Conservation (phyloP, 805 yeast genomes). For the Tetrapisispora fleetii region DNA sequence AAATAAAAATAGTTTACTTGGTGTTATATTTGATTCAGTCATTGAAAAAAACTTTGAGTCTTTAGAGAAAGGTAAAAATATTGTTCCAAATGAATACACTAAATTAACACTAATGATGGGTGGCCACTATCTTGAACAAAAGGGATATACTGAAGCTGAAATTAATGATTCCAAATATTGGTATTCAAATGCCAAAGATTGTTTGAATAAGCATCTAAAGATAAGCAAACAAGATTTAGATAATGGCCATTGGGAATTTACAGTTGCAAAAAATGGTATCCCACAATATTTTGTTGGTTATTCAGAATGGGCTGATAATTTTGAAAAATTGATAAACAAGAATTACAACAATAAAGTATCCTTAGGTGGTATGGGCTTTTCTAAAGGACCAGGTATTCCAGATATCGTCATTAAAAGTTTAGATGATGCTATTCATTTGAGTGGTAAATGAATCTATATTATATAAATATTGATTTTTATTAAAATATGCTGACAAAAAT, state of each 20-base stretch:
- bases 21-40: conserved; percentile 86
- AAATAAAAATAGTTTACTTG: conserved; percentile 54
- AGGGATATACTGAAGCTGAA: conserved; percentile 8
- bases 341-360: conserved; percentile 37
- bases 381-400: conserved; percentile 81
- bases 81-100: conserved; percentile 35
- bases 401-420: conserved; percentile 66
- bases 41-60: conserved; percentile 48
- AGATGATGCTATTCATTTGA: conserved; percentile 37
- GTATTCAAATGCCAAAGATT: conserved; percentile 28
- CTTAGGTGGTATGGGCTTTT: conserved; percentile 72
- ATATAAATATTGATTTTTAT: neutral
- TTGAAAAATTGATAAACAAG: conserved; percentile 26
- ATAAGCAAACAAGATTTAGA: conserved; percentile 25
- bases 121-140: conserved; percentile 41
- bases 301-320: conserved; percentile 32
- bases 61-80: conserved; percentile 8
- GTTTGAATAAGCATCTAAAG: conserved; percentile 33
- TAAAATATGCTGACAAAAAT: neutral
- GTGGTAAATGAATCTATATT: neutral
- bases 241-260: conserved; percentile 29
- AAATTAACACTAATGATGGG: conserved; percentile 88
- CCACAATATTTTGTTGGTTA: conserved; percentile 78
- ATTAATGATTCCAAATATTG: conserved; percentile 9
- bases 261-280: conserved; percentile 47